A percentile compares a stretch with the other conserved stretches of the same genome.
These are phyloP conservation scores for Hypoxylon rubiginosum DNA, from an alignment of 2,329 filamentous ascomycete species.

Conservation along the genomic window DNA sequence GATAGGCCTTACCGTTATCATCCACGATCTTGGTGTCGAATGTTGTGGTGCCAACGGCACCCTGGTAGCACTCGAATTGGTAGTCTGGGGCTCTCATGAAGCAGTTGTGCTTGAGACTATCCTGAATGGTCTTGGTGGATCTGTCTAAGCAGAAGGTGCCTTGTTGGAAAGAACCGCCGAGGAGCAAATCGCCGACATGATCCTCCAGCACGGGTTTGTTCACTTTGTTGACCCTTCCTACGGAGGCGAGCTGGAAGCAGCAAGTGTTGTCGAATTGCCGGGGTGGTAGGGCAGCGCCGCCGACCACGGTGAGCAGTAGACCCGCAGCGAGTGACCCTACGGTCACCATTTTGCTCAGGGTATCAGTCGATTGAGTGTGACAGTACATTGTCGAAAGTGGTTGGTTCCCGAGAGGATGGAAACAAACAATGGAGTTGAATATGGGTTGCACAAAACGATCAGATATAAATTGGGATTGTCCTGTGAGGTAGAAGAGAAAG, in stretches of 20 bases:
- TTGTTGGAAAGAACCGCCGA: constrained; percentile 48
- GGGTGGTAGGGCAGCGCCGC: constrained; percentile 29
- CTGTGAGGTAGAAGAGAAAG: too few species aligned
- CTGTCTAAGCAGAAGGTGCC: constrained; percentile 48
- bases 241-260: constrained; percentile 48
- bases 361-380: constrained; percentile 19
- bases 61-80: constrained; percentile 48
- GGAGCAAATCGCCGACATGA: constrained; percentile 45
- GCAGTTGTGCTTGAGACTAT: constrained; percentile 47
- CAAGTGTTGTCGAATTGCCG: constrained; percentile 40
- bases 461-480: too few species aligned
- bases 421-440: constrained; percentile 22
- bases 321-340: constrained; percentile 43
- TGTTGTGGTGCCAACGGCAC: constrained; percentile 42
- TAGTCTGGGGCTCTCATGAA: constrained; percentile 46
- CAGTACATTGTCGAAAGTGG: constrained; percentile 5
- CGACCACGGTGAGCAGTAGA: constrained; percentile 33
- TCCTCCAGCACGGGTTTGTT: constrained; percentile 45
- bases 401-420: background rate
- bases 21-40: constrained; percentile 40
- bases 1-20: constrained; percentile 38
- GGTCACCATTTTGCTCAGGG: constrained; percentile 10
- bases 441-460: constrained; percentile 16
- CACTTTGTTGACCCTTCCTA: constrained; percentile 35
- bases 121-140: constrained; percentile 44